Base-by-base conservation (phyloP, 176 grass and related monocot species). In the Canna indica region DNA sequence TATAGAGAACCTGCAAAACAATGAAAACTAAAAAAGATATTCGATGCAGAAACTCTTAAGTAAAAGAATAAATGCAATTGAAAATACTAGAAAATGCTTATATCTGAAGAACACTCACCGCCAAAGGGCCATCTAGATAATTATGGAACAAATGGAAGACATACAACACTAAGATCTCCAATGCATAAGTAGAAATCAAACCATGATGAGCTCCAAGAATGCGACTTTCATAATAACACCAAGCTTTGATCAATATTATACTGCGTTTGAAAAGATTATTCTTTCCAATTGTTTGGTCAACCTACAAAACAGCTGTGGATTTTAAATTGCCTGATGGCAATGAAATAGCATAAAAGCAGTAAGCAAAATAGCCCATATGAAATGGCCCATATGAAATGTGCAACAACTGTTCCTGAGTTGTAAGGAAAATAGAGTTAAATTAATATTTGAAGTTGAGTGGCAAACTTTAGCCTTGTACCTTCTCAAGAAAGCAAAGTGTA, bases 141-240 rank as follows among this genome's bases (percentile, higher is more conserved):
- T 81, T 71, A 48, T 87, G 82, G 65, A 92, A 97, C 70, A 92
- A 64, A 86, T 85, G 88, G 56, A 97, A 83, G 62, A 97, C 79
- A 67, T 87, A 92, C 35, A 97, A 38, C 7, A 97, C 82, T 42
- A 97, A 79, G 75, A 58, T 87, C 74, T 97, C 94, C 80, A 97
- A 90, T 9, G 94, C 94, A 74, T 97, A 92, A 10, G 94, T 97
- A 31, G 94, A 97, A 68, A 97, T 85, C 76, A 92, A 75, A 75
- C 86, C 94, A 85, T 97, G 81, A 59, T 97, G 84, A 64, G 94
- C 94, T 63, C 94, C 94, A 77, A 97, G 94, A 74, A 97, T 92
- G 47, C 89, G 94, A 47, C 89, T 92, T 83, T 97, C 94, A 17
- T 97, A 97, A 76, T 92, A 92, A 74, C 94, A 97, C 88, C 88